Base-by-base conservation (phyloP, 192 early-diverging fungal genomes). In the Mycoemilia scoparia region DNA sequence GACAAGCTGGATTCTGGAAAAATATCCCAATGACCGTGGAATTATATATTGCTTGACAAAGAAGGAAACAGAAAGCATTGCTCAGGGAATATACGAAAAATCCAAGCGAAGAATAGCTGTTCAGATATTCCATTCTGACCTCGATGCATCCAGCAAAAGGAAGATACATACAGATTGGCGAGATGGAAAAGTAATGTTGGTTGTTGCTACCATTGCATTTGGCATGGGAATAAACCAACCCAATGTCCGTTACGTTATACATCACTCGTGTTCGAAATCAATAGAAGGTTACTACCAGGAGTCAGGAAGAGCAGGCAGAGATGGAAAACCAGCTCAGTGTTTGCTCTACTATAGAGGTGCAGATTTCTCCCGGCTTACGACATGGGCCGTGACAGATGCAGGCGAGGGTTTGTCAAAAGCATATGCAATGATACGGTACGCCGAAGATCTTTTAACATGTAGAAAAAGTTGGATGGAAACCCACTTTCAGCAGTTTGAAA, bases 281-380 rank as follows among this genome's bases (percentile, higher is more conserved):
- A 36, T 66, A 11, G 68, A 70, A 31, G 49, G 67, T 14, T 78
- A 78, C 45, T 82, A 82, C 43, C 77, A 82, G 46, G 79, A 82
- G 31, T 67, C 67, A 5, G 79, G 79, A 0, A 64, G 79, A 12
- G 79, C 77, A 20, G 79, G 79, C 17, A 51, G 78, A 13, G 80
- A 83, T 36, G 80, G 80, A 2, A 15, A 55, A 22, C 57, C 49
- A 1, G 76, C 78, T 0, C 71, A 79, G 16, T 83, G 80, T 32
- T 51, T 79, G 7, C 28, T 81, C 25, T 63, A 77, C 7, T 79
- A 79, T 34, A 67, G 74, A 1, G 54, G 65, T 2, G 40, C 55
- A n/a, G 80, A 83, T 57, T 70, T 69, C 10, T 57, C 70, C 14
- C 36, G 68, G 19, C 55, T 82, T 17, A 63, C 69, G 2, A 53